phyloP scores from a whole-genome alignment of 768 basidiomycete species.

The Pulveroboletus sp. region DNA sequence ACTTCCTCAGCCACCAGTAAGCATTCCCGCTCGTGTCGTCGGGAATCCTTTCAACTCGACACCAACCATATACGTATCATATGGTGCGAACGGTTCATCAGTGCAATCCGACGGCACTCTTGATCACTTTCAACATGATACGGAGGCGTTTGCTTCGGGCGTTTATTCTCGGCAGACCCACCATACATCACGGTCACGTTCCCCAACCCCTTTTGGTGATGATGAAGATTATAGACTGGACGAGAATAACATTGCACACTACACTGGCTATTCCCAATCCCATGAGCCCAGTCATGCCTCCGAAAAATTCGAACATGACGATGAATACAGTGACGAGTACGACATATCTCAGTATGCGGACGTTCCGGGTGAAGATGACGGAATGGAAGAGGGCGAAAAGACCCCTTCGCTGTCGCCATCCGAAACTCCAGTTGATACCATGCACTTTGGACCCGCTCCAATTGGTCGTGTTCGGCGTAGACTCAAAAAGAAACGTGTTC shows the following conservation, averaged over 20 bases:
- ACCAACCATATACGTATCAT: slow-evolving; percentile 3
- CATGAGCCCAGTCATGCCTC: slow-evolving; percentile 10
- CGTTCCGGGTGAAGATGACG: slow-evolving; percentile 17
- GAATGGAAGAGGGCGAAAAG: slow-evolving; percentile 20
- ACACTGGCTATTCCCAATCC: slow-evolving; percentile 39
- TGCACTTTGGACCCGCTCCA: slow-evolving; percentile 87
- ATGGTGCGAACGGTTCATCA: slow-evolving; percentile 25
- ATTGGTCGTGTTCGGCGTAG: slow-evolving; percentile 71
- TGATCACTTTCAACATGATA: slow-evolving; percentile 61
- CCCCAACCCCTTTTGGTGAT: slow-evolving; percentile 69
- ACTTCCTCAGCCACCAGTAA: slow-evolving; percentile 22
- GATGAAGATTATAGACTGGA: slow-evolving; percentile 67
- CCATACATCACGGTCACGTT: slow-evolving; percentile 59
- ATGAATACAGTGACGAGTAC: slow-evolving; percentile 20
- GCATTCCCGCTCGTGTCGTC: slow-evolving; percentile 10
- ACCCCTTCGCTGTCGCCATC: slow-evolving; percentile 23
- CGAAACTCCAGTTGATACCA: slow-evolving; percentile 57
- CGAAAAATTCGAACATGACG: slow-evolving; percentile 21
- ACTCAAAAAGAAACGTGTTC: slow-evolving; percentile 76
- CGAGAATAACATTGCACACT: slow-evolving; percentile 52
- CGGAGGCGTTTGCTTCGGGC: slow-evolving; percentile 68
- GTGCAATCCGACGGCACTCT: slow-evolving; percentile 32
- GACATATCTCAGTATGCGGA: slow-evolving; percentile 31
- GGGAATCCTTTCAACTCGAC: slow-evolving; percentile 25
- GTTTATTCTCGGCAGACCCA: slow-evolving; percentile 46